Conservation (phyloP, 208 protist species). For the Wallacemonas sp. region DNA sequence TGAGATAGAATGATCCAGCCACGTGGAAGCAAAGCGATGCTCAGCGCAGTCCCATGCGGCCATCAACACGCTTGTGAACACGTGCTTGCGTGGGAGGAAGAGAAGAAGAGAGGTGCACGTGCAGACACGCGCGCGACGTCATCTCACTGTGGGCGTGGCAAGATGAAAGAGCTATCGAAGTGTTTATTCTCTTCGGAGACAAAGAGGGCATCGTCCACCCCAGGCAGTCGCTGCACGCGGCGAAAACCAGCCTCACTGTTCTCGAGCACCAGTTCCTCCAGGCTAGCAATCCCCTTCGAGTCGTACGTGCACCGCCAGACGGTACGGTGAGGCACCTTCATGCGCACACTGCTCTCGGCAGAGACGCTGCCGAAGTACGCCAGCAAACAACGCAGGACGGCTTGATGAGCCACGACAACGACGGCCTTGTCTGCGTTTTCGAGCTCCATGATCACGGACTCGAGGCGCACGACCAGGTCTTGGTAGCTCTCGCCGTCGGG, state of each 20-base stretch:
- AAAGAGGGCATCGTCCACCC: conserved; percentile 1
- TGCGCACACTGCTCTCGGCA: conserved; percentile 71
- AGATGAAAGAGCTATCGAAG: neutral
- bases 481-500: conserved; percentile 90
- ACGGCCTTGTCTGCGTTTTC: conserved; percentile 83
- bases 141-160: neutral
- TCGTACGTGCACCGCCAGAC: conserved; percentile 88
- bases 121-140: neutral
- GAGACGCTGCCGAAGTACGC: conserved; percentile 85
- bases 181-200: conserved; percentile 2
- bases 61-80: too few relatives aligned
- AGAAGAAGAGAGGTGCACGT: neutral
- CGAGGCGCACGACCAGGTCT: conserved; percentile 81
- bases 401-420: conserved; percentile 84
- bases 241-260: conserved; percentile 35
- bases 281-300: conserved; percentile 72
- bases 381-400: conserved; percentile 79
- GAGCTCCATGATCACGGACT: conserved; percentile 91
- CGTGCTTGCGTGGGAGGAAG: too few relatives aligned
- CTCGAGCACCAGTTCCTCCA: conserved; percentile 73
- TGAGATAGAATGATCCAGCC: too few relatives aligned
- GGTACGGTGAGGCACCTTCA: conserved; percentile 78
- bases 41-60: too few relatives aligned
- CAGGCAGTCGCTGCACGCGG: neutral
- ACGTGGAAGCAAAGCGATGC: too few relatives aligned